Evolutionary conservation across 148 eudicot genomes (phyloP).

Genomic region (Rheum nobile): DNA sequence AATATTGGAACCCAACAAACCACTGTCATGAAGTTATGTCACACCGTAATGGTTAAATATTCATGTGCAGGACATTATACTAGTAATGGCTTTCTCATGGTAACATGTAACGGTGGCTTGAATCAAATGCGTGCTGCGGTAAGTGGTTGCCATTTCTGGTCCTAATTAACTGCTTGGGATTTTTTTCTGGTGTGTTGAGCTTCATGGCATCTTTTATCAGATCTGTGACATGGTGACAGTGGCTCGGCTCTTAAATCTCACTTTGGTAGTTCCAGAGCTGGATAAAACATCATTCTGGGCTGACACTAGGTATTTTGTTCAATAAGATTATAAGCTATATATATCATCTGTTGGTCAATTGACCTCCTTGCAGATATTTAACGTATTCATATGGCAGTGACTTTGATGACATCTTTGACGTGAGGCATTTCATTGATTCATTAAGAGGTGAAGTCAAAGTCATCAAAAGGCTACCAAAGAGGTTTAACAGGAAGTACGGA

Average conservation of each 20-base stretch:
- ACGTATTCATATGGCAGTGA: slow-evolving; percentile 37
- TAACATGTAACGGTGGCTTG: slow-evolving; percentile 93
- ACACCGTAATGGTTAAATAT: neutral
- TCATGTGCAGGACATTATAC: slow-evolving; percentile 62
- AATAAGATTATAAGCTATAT: neutral
- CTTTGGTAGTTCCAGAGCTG: slow-evolving; percentile 90
- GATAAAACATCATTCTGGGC: slow-evolving; percentile 99
- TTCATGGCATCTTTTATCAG: slow-evolving; percentile 26
- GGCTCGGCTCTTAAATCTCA: slow-evolving; percentile 87
- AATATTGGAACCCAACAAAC: neutral
- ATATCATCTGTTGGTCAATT: neutral
- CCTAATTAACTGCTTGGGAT: slow-evolving; percentile 8
- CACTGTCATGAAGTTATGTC: neutral
- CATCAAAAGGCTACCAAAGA: slow-evolving; percentile 69
- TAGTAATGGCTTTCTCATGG: slow-evolving; percentile 76
- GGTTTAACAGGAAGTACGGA: slow-evolving; percentile 45
- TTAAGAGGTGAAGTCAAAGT: slow-evolving; percentile 80
- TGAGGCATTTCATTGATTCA: slow-evolving; percentile 79
- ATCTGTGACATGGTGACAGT: slow-evolving; percentile 96
- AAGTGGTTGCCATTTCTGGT: slow-evolving; percentile 16
- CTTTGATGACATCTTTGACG: slow-evolving; percentile 87
- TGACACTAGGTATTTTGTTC: slow-evolving; percentile 62
- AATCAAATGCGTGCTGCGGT: slow-evolving; percentile 99
- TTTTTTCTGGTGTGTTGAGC: neutral
- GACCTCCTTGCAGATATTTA: neutral